A percentile compares a stretch with the other conserved stretches of the same genome.
Conservation (phyloP, 179 eudicot species). For the Amaranthus tricolor region DNA sequence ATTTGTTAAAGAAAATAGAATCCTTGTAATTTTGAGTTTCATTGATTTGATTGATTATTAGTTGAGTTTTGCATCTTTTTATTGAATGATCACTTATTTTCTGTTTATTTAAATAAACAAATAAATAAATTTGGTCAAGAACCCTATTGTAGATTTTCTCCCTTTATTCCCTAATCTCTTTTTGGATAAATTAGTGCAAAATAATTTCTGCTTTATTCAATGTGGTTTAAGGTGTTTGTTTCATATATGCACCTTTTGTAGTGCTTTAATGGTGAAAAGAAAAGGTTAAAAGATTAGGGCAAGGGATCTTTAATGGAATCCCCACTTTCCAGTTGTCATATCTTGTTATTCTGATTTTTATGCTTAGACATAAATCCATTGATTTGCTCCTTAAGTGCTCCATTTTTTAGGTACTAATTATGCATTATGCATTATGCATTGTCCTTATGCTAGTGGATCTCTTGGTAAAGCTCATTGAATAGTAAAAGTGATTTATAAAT, state of each 20-base stretch:
- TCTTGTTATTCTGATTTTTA: conserved; percentile 19
- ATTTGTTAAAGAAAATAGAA: too few species aligned
- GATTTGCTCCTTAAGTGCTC: conserved; percentile 3
- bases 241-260: conserved; percentile 8
- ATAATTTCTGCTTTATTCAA: conserved; percentile 23
- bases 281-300: conserved; percentile 10
- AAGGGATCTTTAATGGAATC: conserved; percentile 12
- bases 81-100: not conserved
- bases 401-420: not conserved
- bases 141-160: conserved; percentile 8
- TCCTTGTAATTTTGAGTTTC: not conserved
- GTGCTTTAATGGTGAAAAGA: conserved; percentile 16
- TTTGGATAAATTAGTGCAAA: conserved; percentile 14
- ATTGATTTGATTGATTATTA: not conserved
- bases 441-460: not conserved
- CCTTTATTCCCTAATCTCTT: conserved; percentile 16
- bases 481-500: not conserved
- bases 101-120: not conserved
- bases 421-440: not conserved
- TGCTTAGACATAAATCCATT: conserved; percentile 8
- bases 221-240: conserved; percentile 23
- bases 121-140: not conserved
- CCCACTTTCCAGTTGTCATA: conserved; percentile 24
- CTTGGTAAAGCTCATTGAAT: not conserved
- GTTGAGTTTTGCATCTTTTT: not conserved